Evolutionary conservation across 345 rosid genomes (phyloP).

Genomic region (Eucalyptus lansdowneana): DNA sequence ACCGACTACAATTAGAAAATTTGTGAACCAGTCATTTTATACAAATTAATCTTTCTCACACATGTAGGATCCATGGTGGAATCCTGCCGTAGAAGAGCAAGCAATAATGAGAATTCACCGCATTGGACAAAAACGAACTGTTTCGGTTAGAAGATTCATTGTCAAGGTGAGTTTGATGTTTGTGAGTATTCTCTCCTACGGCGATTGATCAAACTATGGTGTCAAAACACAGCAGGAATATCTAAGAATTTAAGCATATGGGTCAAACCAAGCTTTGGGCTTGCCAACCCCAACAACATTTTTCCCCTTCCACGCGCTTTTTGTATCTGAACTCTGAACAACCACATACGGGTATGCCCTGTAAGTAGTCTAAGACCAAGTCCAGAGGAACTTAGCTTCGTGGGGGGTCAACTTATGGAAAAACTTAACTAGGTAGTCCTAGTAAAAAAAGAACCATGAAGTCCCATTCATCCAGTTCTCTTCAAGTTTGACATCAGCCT

Average conservation of each 20-base stretch:
- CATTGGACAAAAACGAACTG: constrained; percentile 49
- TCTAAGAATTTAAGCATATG: neutral
- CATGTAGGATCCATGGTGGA: constrained; percentile 69
- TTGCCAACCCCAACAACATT: neutral
- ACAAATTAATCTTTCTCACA: neutral
- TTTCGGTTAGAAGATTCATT: constrained; percentile 38
- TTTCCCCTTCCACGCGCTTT: neutral
- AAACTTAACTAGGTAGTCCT: neutral
- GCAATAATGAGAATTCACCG: constrained; percentile 61
- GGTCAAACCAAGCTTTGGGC: neutral
- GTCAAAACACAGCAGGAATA: neutral
- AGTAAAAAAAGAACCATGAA: neutral
- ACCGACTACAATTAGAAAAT: neutral
- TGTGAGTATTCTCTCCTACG: neutral
- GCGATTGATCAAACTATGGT: neutral
- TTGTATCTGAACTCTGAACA: neutral
- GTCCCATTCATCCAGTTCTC: neutral
- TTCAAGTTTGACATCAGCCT: neutral
- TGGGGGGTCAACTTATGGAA: neutral
- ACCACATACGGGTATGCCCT: neutral
- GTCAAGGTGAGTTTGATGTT: constrained; percentile 23
- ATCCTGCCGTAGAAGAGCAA: constrained; percentile 64
- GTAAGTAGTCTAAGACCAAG: neutral
- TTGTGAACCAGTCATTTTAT: neutral
- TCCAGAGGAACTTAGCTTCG: neutral